Percentiles rank a stretch among this genome's conserved stretches.
Conservation (phyloP, 2,329 filamentous ascomycete species). For the Exophiala dermatitidis region DNA sequence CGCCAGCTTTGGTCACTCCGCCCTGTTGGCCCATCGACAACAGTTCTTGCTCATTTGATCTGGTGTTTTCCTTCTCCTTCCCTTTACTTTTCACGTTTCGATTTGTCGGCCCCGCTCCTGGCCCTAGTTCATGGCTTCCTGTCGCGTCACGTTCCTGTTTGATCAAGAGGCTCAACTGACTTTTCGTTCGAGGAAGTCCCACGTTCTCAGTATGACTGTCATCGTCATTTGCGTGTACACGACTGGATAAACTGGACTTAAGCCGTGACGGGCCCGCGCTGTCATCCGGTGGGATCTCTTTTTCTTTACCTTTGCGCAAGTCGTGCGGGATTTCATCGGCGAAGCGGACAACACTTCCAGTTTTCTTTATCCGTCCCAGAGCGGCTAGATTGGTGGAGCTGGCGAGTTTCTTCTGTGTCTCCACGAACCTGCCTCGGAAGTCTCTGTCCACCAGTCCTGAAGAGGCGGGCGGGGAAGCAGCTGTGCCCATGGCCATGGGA, state of each 20-base stretch:
- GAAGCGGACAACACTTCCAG: conserved; percentile 24
- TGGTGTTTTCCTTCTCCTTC: conserved; percentile 13
- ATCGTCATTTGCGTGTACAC: conserved; percentile 9
- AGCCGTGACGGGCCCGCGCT: conserved; percentile 4
- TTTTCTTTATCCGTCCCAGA: conserved; percentile 19
- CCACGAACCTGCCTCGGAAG: conserved; percentile 35
- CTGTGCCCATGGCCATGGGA: background rate
- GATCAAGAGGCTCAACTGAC: conserved; percentile 29
- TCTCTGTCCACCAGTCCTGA: conserved; percentile 32
- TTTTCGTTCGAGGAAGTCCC: conserved; percentile 22
- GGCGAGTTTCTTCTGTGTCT: conserved; percentile 25
- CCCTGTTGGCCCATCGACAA: conserved; percentile 22
- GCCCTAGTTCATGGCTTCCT: conserved; percentile 17
- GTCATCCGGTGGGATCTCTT: conserved; percentile 11
- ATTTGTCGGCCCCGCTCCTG: conserved; percentile 8
- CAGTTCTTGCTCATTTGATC: conserved; percentile 20
- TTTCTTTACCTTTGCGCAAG: conserved; percentile 17
- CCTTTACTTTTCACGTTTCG: conserved; percentile 11
- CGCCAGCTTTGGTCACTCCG: conserved; percentile 25
- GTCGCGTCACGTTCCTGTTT: conserved; percentile 21
- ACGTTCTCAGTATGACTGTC: conserved; percentile 13
- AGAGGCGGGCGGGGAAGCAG: conserved; percentile 16
- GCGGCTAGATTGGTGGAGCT: conserved; percentile 21
- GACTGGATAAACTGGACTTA: conserved; percentile 10
- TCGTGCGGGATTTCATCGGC: conserved; percentile 19